Evolutionary conservation across 2,329 filamentous ascomycete species (phyloP), one percentile per base, ranked within the genome.

Genomic region (Fusarium tricinctum): DNA sequence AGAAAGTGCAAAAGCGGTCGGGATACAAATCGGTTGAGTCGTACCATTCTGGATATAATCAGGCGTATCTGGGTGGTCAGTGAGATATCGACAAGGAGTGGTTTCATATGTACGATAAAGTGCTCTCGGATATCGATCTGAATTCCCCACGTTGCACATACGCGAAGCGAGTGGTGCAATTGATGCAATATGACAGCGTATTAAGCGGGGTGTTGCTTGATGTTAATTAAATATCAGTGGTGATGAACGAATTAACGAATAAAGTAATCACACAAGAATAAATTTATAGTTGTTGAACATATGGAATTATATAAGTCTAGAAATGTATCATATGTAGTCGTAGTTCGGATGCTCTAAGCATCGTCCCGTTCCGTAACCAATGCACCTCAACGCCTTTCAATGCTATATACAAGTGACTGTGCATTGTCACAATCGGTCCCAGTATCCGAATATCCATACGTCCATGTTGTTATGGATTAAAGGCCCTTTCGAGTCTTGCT

Each of bases 341-440:
- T 68, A 70, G 63, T 59, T 50, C 45, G 33, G 60, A 73, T 74
- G 66, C 70, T 71, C 23, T 62, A 51, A 46, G 62, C 71, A 74
- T 62, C 68, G 53, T 66, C 62, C 42, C 26, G 38, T 62, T 50
- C 46, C 33, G 42, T 62, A 50, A 57, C 48, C 47, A 74, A 66
- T 69, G 63, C 68, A 73, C 73, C 73, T 51, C 60, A 74, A 74
- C 73, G 73, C 73, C 73, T 72, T 72, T 52, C 70, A 70, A 73
- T 74, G 71, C 57, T 74, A 74, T 74, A 61, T 74, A 74, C 71
- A 73, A 64, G 63, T 74, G 67, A 71, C 63, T 58, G 47, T 66
- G 65, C 63, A 66, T 68, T 51, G 64, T 50, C 71, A 65, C 69
- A 63, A 60, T 55, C 53, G 55, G 50, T 45, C 48, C 43, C 43